These are phyloP conservation scores for Populus hybrid DNA, from an alignment of 441 rosid genomes.

Conservation along the genomic window DNA sequence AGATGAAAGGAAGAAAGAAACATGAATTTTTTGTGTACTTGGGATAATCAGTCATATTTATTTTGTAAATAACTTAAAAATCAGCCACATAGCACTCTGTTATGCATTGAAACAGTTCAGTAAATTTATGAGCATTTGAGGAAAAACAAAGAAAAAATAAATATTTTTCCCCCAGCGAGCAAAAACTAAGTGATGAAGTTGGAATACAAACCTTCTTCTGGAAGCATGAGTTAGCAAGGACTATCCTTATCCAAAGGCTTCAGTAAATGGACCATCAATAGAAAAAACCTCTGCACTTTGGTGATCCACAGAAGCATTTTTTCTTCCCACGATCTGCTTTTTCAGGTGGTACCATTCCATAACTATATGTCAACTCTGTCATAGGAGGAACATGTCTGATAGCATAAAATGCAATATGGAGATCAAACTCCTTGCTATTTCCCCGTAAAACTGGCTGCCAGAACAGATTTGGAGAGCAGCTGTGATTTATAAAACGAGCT, in stretches of 20 bases:
- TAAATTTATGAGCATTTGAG: not conserved
- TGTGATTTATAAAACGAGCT: slow-evolving; percentile 23
- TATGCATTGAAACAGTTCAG: not conserved
- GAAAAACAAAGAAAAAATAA: not conserved
- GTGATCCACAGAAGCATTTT: slow-evolving; percentile 49
- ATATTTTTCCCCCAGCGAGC: not conserved
- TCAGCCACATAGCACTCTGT: not conserved
- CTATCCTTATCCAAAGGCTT: not conserved
- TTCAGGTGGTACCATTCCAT: slow-evolving; percentile 40
- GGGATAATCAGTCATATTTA: not conserved
- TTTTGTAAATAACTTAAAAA: not conserved
- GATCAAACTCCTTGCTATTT: slow-evolving; percentile 30
- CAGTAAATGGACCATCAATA: slow-evolving; percentile 5
- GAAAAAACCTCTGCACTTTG: slow-evolving; percentile 46
- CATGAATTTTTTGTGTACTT: not conserved
- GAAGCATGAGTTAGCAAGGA: not conserved
- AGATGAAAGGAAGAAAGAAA: not conserved
- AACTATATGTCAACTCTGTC: slow-evolving; percentile 63
- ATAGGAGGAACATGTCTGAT: slow-evolving; percentile 58
- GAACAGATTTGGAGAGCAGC: slow-evolving; percentile 59
- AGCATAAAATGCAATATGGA: slow-evolving; percentile 59
- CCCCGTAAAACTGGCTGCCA: slow-evolving; percentile 60
- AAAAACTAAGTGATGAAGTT: not conserved
- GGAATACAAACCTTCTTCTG: not conserved
- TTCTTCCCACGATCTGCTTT: slow-evolving; percentile 16